phyloP scores from a whole-genome alignment of 106 monocot species.

The Dendrobium chrysotoxum region DNA sequence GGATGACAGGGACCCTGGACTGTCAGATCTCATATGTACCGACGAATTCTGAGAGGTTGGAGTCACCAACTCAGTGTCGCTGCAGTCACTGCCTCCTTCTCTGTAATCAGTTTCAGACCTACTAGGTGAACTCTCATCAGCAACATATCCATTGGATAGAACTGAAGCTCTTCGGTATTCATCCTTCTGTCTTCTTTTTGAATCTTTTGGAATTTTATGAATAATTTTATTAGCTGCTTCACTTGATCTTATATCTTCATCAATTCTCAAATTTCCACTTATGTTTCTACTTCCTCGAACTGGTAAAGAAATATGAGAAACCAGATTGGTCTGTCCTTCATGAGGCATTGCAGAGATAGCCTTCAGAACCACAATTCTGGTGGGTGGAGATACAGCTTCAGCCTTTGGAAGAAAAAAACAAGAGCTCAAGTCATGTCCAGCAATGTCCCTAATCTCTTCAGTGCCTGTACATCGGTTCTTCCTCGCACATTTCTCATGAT shows the following conservation, averaged over 20 bases:
- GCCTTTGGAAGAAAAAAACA: conserved; percentile 19
- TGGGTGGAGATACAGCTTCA: conserved; percentile 56
- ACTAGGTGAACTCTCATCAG: conserved; percentile 66
- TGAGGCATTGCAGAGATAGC: conserved; percentile 43
- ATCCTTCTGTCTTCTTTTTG: conserved; percentile 32
- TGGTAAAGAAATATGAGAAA: conserved; percentile 9
- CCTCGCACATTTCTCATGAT: neutral
- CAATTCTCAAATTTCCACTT: conserved; percentile 3
- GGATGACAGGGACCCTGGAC: conserved; percentile 49
- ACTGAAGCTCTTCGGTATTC: conserved; percentile 47
- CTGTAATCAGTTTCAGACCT: conserved; percentile 49
- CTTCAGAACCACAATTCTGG: conserved; percentile 88
- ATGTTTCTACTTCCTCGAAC: conserved; percentile 6
- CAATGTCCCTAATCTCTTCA: neutral
- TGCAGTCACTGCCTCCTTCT: conserved; percentile 33
- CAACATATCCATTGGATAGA: conserved; percentile 56
- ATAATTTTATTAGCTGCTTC: conserved; percentile 47
- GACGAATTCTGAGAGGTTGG: conserved; percentile 53
- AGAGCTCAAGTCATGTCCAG: conserved; percentile 12
- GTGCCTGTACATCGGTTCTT: conserved; percentile 4
- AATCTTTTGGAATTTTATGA: conserved; percentile 36
- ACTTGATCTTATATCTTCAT: conserved; percentile 25
- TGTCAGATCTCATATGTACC: conserved; percentile 42
- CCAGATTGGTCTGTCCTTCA: conserved; percentile 14
- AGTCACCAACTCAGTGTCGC: conserved; percentile 46